Base-by-base conservation (phyloP, 139 green algal species). In the Gonium pectorale region DNA sequence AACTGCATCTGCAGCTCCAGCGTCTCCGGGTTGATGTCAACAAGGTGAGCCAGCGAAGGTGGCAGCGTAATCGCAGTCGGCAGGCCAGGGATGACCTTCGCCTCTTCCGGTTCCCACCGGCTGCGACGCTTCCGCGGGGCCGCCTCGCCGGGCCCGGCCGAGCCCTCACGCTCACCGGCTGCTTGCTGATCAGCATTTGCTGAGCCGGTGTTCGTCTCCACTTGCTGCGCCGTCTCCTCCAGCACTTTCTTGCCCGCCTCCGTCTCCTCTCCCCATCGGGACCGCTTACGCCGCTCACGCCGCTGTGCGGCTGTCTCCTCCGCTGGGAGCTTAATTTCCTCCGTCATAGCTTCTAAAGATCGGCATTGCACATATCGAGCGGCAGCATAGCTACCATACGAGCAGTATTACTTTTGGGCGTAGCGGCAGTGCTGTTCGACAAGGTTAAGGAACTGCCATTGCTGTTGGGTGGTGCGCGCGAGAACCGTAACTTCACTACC, bases 11-110 rank as follows among this genome's bases (percentile, higher is more conserved):
- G 87, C 15, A 92, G 69, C 38, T 79, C 81, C 33, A 90, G 54
- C 0, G 88, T 84, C 91, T 83, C 89, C 6, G 89, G 92, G 56
- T 95, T 83, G 68, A 90, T 43, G 44, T 91, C 88, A 27, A 93
- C 88, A 27, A 95, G 78, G 9, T 91, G 85, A 31, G 86, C 86
- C 33, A 93, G 79, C 37, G 87, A 87, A 0, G 90, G 46, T 26
- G 91, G 90, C 44, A 94, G 79, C n/a, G 86, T 68, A 41, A 94
- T 90, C 22, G 77, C 77, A 2, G 60, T 52, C 11, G 66, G 27
- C 1, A 80, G 54, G 1, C 68, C 67, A 9, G 80, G 68, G 11
- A 90, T 69, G 7, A 85, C 38, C 73, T 83, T 80, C 59, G 84
- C 60, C 29, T 88, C 87, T 3, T 80, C 83, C 2, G 72, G 66